Conservation (phyloP, 768 basidiomycete genomes). For the Hericium erinaceus region DNA sequence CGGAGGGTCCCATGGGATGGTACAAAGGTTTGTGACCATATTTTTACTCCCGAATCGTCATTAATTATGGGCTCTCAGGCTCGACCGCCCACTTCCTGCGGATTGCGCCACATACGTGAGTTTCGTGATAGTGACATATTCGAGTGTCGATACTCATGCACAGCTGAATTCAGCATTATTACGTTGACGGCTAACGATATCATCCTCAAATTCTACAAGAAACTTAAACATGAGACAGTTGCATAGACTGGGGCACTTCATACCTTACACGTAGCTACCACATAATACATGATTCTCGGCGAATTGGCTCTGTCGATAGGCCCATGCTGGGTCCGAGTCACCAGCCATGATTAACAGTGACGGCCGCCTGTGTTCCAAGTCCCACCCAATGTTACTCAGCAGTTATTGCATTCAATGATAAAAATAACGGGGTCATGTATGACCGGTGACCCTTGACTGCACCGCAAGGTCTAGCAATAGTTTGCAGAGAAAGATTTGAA, state of each 20-base stretch:
- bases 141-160: not conserved
- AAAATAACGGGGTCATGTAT: too few relatives aligned
- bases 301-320: too few relatives aligned
- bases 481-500: not conserved
- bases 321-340: too few relatives aligned
- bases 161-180: conserved; percentile 49
- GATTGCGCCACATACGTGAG: conserved; percentile 87
- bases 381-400: too few relatives aligned
- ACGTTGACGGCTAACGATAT: conserved; percentile 86
- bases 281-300: too few relatives aligned
- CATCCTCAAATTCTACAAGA: conserved; percentile 61
- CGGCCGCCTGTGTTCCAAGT: too few relatives aligned
- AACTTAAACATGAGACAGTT: conserved; percentile 11
- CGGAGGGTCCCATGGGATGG: conserved; percentile 88
- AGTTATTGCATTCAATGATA: too few relatives aligned
- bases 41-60: not conserved
- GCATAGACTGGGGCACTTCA: not conserved
- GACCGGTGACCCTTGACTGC: too few relatives aligned
- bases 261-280: not conserved
- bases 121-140: conserved; percentile 6
- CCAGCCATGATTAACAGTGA: too few relatives aligned
- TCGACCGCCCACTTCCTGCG: conserved; percentile 90
- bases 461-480: too few relatives aligned
- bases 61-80: conserved; percentile 34
- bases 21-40: conserved; percentile 65